Evolutionary conservation across 495 filamentous ascomycete genomes (phyloP).

Genomic region (Aspergillus haitiensis): DNA sequence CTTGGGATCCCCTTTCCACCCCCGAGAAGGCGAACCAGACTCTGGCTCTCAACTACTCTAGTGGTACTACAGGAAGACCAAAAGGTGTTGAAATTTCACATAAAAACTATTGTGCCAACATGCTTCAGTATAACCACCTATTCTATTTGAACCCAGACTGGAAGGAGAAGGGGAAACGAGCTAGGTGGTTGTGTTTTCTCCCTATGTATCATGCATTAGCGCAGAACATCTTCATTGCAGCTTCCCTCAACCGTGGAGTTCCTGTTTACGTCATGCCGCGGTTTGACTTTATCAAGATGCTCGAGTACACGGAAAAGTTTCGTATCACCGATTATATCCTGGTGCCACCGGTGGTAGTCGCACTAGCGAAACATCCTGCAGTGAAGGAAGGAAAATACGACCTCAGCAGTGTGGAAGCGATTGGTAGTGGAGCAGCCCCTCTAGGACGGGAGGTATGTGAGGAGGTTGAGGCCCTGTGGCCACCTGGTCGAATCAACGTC

Average conservation of each 20-base stretch:
- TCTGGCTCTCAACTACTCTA: slow-evolving; percentile 68
- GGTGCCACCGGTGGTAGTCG: slow-evolving; percentile 70
- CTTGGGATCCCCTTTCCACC: slow-evolving; percentile 43
- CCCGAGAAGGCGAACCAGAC: slow-evolving; percentile 43
- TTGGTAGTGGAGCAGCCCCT: slow-evolving; percentile 65
- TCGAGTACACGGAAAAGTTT: slow-evolving; percentile 64
- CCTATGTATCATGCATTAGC: slow-evolving; percentile 73
- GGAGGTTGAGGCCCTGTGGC: slow-evolving; percentile 60
- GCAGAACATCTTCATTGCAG: slow-evolving; percentile 51
- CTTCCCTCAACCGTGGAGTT: slow-evolving; percentile 35
- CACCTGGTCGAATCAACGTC: slow-evolving; percentile 54
- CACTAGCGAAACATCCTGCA: slow-evolving; percentile 69
- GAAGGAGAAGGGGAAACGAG: slow-evolving; percentile 30
- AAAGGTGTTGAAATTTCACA: slow-evolving; percentile 84
- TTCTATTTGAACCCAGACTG: slow-evolving; percentile 49
- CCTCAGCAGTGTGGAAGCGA: slow-evolving; percentile 58
- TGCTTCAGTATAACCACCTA: slow-evolving; percentile 55
- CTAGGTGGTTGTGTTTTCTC: slow-evolving; percentile 59
- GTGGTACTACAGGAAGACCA: slow-evolving; percentile 78
- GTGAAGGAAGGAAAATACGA: slow-evolving; percentile 60
- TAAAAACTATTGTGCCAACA: slow-evolving; percentile 69
- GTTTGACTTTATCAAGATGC: slow-evolving; percentile 72
- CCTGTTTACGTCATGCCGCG: slow-evolving; percentile 71
- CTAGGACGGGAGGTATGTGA: slow-evolving; percentile 61
- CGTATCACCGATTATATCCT: slow-evolving; percentile 62